Evolutionary conservation across 331 rosid genomes (phyloP), one percentile per base, ranked within the genome.

Genomic region (Rosa hybrid): DNA sequence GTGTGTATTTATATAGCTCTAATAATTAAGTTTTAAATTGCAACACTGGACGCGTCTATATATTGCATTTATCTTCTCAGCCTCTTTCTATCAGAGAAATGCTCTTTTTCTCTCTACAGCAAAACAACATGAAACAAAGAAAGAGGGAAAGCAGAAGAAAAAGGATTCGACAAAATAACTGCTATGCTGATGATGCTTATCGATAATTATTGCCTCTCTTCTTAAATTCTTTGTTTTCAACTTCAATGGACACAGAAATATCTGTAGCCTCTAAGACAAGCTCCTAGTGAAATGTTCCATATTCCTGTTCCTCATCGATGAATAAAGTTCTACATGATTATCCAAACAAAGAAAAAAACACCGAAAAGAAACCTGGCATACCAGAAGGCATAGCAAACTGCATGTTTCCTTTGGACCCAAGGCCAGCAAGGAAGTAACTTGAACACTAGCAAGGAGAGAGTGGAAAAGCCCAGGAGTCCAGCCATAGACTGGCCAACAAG

Each of bases 361-460:
- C 39, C 9, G 10, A 42, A 23, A 51, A 74, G 57, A 83, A 79
- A 64, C 57, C 41, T 57, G 78, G 48, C 94, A 83, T 87, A 96
- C 99, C 98, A 96, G 77, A 81, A 96, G 94, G 83, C 92, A 90
- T 76, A 96, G 88, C 83, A 96, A 87, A 87, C 99, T 96, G 94
- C 97, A 93, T 8, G 98, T 93, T 88, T 96, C 98, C 84, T 93
- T 96, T 68, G 98, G 98, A 83, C 99, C 99, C 80, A 93, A 87
- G 78, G 96, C 86, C 88, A 93, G 87, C 74, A 88, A 56, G 25
- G 97, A 90, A 84, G 94, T 84, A 69, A 97, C 86, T 79, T 88
- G 94, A 79, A 85, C 89, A 23, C 91, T 96, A 77, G 91, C 85
- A 83, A 96, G 91, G 71, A 96, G 92, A 56, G 97, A 89, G 83